Evolutionary conservation across 164 flowering plant genomes (phyloP).

Genomic region (Magnolia kwangsiensis): DNA sequence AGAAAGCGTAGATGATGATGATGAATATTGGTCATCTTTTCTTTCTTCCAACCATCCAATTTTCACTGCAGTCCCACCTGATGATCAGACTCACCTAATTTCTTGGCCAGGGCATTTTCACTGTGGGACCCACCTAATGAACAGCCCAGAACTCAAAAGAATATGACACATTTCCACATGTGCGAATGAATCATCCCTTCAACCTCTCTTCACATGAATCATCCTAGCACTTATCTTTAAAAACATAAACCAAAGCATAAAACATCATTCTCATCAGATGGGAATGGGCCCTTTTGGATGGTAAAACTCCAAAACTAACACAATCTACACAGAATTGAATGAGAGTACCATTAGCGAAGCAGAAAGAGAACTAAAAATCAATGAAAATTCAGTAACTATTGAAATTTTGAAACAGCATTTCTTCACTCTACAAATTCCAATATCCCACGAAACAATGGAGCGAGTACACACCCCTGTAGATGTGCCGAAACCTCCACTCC

Average conservation of each 20-base stretch:
- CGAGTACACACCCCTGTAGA: constrained; percentile 70
- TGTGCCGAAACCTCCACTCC: constrained; percentile 92
- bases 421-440: background rate
- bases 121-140: background rate
- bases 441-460: background rate
- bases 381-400: background rate
- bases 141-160: background rate
- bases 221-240: background rate
- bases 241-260: background rate
- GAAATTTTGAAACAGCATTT: background rate
- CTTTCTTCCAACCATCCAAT: background rate
- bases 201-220: background rate
- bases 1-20: no score
- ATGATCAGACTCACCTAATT: background rate
- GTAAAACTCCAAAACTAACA: background rate
- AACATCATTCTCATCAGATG: background rate
- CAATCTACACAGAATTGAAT: background rate
- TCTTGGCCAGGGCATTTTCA: background rate
- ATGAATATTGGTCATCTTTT: background rate
- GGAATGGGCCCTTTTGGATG: background rate
- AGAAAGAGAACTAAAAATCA: background rate
- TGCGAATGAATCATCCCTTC: no score
- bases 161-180: background rate
- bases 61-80: background rate
- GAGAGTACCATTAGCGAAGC: background rate